Evolutionary conservation across 495 filamentous ascomycete genomes (phyloP).

Genomic region (Hyaloscypha bicolor): DNA sequence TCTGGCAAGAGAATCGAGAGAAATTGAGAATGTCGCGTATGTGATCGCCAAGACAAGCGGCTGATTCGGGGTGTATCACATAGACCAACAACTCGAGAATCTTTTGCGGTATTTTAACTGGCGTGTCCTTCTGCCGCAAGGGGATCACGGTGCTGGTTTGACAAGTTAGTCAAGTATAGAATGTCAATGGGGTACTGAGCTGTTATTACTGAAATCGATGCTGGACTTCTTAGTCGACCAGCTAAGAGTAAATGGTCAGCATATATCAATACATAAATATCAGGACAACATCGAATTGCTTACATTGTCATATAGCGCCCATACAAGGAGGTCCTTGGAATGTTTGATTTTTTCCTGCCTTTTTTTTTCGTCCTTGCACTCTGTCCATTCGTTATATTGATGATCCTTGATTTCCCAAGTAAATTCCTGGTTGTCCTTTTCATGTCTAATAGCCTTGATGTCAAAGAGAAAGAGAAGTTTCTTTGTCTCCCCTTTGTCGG

Average conservation of each 20-base stretch:
- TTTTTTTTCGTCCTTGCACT: background rate
- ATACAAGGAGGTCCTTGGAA: background rate
- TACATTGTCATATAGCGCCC: slow-evolving; percentile 6
- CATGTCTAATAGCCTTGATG: background rate
- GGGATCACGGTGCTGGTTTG: background rate
- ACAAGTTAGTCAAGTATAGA: background rate
- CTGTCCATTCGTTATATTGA: background rate
- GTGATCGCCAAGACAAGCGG: background rate
- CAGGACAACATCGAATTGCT: background rate
- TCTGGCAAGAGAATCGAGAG: slow-evolving; percentile 4
- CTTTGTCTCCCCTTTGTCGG: too few relatives aligned
- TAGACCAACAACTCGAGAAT: background rate
- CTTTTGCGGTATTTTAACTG: background rate
- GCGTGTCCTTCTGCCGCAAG: background rate
- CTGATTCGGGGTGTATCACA: slow-evolving; percentile 1
- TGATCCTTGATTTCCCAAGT: slow-evolving; percentile 1
- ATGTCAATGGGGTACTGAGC: background rate
- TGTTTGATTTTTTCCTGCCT: background rate
- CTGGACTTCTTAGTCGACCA: slow-evolving; percentile 4
- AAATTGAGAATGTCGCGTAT: slow-evolving; percentile 1
- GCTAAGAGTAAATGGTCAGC: background rate
- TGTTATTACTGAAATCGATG: background rate
- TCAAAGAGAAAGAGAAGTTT: background rate
- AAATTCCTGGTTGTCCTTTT: background rate
- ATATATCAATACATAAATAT: background rate